Evolutionary conservation across 116 monocot species (phyloP), one percentile per base, ranked within the genome.

Genomic region (Iris pallida): DNA sequence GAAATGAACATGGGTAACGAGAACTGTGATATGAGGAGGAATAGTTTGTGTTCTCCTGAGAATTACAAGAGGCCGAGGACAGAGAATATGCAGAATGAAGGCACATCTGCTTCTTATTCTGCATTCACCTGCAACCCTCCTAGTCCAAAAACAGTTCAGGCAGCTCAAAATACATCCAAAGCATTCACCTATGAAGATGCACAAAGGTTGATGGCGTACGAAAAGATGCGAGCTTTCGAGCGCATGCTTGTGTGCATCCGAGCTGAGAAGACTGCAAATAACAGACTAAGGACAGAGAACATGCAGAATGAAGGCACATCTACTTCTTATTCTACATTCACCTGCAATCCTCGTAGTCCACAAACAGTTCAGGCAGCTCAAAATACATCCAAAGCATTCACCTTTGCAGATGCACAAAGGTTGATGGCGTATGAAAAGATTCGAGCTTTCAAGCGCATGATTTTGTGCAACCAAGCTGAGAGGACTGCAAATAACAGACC

Each of bases 1-100:
- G 43, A n/a, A 44, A 51, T 58, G 16, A 46, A 45, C 42, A 7
- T 8, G 61, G 5, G 18, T 6, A 66, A 48, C 20, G 6, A 47
- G 46, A 57, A 49, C 13, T 68, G 55, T 47, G n/a, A 45, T 48
- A 47, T 16, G 5, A 59, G 58, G 4, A 48, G 58, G 3, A 48
- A n/a, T 53, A 58, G 41, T 17, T 44, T 66, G 59, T 53, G 43
- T 65, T 63, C 75, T 70, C 49, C 43, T n/a, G 74, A 78, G 43
- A 19, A 40, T 42, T 18, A 40, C 6, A 90, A 87, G 69, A 93
- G 71, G 61, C 84, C 57, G 61, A 85, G 66, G 68, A 64, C 59
- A 57, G 77, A 66, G 45, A 64, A 59, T 58, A 75, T 10, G 8
- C 60, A 66, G 13, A 69, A 57, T 43, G 47, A 57, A 61, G 13